phyloP scores from a whole-genome alignment of 371 early-diverging fungal species.

The Coemansia sp. region DNA sequence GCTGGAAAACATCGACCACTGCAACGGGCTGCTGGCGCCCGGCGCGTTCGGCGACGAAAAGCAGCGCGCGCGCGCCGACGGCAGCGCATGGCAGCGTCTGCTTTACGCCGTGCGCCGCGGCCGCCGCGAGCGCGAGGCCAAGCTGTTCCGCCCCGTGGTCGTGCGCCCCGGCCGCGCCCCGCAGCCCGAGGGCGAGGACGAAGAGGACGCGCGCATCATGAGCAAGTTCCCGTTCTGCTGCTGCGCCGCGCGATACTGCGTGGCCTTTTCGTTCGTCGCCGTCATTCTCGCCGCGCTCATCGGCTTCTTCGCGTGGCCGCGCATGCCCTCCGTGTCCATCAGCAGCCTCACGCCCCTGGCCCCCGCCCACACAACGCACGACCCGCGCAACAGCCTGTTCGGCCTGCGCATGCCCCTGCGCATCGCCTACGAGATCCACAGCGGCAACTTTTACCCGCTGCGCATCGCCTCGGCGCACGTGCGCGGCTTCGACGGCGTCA shows the following conservation, averaged over 20 bases:
- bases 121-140: slow-evolving; percentile 19
- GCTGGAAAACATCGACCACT: slow-evolving; percentile 13
- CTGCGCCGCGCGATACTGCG: slow-evolving; percentile 36
- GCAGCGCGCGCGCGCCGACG: slow-evolving; percentile 35
- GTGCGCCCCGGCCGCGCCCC: slow-evolving; percentile 5
- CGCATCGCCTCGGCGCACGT: slow-evolving; percentile 18
- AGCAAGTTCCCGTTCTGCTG: slow-evolving; percentile 37
- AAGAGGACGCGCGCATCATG: slow-evolving; percentile 1
- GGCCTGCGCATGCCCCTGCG: slow-evolving; percentile 37
- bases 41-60: slow-evolving; percentile 41
- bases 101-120: slow-evolving; percentile 4
- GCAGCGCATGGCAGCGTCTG: slow-evolving; percentile 18
- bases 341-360: slow-evolving; percentile 18
- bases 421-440: slow-evolving; percentile 41
- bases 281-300: slow-evolving; percentile 18
- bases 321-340: slow-evolving; percentile 39
- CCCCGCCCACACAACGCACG: slow-evolving; percentile 21
- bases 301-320: slow-evolving; percentile 43
- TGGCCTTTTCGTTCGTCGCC: slow-evolving; percentile 23
- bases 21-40: slow-evolving; percentile 40
- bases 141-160: slow-evolving; percentile 26
- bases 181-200: neutral
- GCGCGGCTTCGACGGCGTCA: slow-evolving; percentile 39
- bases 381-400: slow-evolving; percentile 13
- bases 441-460: slow-evolving; percentile 45